Evolutionary conservation across 2,329 filamentous ascomycete genomes (phyloP), one percentile per base, ranked within the genome.

Genomic region (Cucurbitaria berberidis): DNA sequence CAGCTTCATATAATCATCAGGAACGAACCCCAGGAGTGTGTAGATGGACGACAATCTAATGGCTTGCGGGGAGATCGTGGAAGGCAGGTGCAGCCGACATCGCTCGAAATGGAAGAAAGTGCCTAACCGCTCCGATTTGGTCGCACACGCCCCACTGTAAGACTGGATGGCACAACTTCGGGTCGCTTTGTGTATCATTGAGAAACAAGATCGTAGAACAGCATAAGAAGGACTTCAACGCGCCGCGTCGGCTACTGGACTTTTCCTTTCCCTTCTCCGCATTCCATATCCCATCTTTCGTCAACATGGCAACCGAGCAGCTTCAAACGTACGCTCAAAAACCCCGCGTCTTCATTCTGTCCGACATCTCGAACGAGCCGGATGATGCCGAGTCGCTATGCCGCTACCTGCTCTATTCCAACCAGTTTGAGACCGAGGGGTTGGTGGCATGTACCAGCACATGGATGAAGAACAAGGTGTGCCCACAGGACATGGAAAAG

Each of bases 301-400:
- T 30, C 46, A 53, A 19, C 19, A 73, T 72, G 70, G 57, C 69
- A 9, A 55, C 64, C n/a, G 34, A 59, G 19, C 62, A 48, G 19
- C 65, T 72, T 6, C 70, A 72, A 35, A 63, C 55, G 1, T 69
- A 63, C 48, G 44, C 64, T 26, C 63, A 57, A n/a, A 76, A 75
- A 47, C 74, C 73, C 48, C 71, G 74, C 54, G 68, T 77, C 15
- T 73, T 77, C 62, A 71, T 77, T 51, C 53, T 76, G n/a, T 69
- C 73, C 1, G 74, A 76, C 46, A 76, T 76, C 21, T 72, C 68
- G 6, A 76, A 76, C 35, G 74, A 77, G 39, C 74, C 75, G 3
- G 74, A 76, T 51, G 74, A 76, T 59, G 69, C 73, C 2, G 69
- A 76, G 48, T 75, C 72, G 5, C 57, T 77, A 34, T 70, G 70